Evolutionary conservation across 2,329 filamentous ascomycete genomes (phyloP).

Genomic region (Lachnellula occidentalis): DNA sequence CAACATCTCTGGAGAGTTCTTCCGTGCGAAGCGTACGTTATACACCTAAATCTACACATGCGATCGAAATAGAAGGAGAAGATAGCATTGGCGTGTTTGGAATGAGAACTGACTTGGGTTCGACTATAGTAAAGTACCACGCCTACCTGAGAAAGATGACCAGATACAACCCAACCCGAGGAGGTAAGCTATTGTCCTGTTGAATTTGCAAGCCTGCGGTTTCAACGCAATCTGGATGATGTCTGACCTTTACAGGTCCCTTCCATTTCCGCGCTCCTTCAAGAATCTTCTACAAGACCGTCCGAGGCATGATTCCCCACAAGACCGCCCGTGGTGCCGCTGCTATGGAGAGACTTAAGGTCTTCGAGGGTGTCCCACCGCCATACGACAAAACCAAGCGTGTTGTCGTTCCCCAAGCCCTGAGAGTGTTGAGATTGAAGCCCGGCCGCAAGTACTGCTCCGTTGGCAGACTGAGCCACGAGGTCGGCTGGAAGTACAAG

Average conservation of each 20-base stretch:
- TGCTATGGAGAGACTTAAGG: constrained; percentile 97
- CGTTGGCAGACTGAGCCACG: constrained; percentile 93
- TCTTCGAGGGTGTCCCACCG: constrained; percentile 98
- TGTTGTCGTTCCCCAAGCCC: constrained; percentile 97
- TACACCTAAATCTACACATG: constrained; percentile 9
- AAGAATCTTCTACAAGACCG: constrained; percentile 99
- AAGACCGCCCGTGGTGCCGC: constrained; percentile 98
- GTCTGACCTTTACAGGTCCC: constrained; percentile 60
- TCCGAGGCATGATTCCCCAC: constrained; percentile 99
- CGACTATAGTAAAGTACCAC: constrained; percentile 93
- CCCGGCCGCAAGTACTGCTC: constrained; percentile 99
- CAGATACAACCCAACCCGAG: constrained; percentile 98
- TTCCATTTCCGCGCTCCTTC: constrained; percentile 99
- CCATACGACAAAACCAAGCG: constrained; percentile 99
- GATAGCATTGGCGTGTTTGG: constrained; percentile 12
- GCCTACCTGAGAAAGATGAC: constrained; percentile 99
- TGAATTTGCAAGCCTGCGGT: not conserved
- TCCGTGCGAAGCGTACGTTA: constrained; percentile 98
- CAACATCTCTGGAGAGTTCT: constrained; percentile 99
- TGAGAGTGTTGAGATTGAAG: constrained; percentile 93
- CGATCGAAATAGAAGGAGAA: constrained; percentile 9
- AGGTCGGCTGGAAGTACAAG: constrained; percentile 99
- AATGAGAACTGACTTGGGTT: constrained; percentile 40
- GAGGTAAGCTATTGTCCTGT: constrained; percentile 58
- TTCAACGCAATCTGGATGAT: constrained; percentile 1